Conservation (phyloP, 495 filamentous ascomycete species). For the Penicillium cataractarum region DNA sequence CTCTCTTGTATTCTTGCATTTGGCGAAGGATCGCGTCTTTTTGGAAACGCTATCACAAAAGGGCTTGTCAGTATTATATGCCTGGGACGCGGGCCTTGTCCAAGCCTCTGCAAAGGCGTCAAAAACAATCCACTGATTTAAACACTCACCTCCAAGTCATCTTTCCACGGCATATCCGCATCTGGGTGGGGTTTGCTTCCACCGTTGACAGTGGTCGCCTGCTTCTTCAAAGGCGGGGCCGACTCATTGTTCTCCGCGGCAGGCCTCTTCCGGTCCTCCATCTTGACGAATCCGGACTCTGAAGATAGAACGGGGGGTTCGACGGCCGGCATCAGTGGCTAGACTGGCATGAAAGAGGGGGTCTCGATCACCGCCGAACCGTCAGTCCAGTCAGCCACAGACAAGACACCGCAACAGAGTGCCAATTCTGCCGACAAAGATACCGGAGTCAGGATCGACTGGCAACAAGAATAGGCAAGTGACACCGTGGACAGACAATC, state of each 20-base stretch:
- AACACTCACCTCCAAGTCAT: constrained; percentile 83
- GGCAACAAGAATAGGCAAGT: neutral
- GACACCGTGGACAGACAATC: constrained; percentile 14
- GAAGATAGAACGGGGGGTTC: constrained; percentile 71
- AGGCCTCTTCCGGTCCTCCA: constrained; percentile 97
- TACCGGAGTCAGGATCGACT: constrained; percentile 5
- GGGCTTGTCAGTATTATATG: constrained; percentile 12
- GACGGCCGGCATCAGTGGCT: constrained; percentile 79
- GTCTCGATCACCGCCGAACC: constrained; percentile 46
- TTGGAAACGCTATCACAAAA: constrained; percentile 73
- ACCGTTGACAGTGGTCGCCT: constrained; percentile 75
- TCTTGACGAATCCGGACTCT: constrained; percentile 77
- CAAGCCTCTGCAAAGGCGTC: neutral
- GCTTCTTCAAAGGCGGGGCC: constrained; percentile 83
- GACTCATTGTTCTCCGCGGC: constrained; percentile 75
- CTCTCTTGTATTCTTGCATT: constrained; percentile 96
- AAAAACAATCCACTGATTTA: neutral
- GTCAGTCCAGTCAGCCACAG: constrained; percentile 39
- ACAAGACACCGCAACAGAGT: constrained; percentile 34
- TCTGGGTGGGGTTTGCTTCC: constrained; percentile 72
- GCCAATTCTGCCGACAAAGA: constrained; percentile 32
- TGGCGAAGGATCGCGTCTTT: constrained; percentile 97
- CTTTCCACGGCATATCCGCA: constrained; percentile 78
- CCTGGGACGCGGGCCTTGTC: neutral
- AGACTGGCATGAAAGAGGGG: constrained; percentile 41